A percentile compares a stretch with the other conserved stretches of the same genome.
Conservation (phyloP, 83 land plant species). For the Larix sibirica region DNA sequence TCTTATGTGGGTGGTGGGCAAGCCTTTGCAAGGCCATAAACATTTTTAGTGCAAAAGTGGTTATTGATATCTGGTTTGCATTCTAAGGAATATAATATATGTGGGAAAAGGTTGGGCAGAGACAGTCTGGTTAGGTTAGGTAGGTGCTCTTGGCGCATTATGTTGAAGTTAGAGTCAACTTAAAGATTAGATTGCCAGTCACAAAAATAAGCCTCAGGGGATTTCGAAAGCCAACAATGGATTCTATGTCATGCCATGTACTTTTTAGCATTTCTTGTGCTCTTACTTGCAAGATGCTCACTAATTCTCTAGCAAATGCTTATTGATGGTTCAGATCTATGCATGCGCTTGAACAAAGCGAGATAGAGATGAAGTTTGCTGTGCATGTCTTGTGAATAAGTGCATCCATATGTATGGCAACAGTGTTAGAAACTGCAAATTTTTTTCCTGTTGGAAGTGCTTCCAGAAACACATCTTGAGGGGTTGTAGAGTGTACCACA, state of each 20-base stretch:
- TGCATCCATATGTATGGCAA: not conserved
- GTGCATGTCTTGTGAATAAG: not conserved
- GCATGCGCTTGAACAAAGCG: not conserved
- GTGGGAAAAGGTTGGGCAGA: not conserved
- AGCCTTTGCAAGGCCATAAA: not conserved
- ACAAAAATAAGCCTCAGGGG: not conserved
- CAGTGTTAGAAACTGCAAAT: not conserved
- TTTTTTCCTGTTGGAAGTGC: not conserved
- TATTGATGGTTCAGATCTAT: not conserved
- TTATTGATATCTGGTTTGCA: too few species aligned
- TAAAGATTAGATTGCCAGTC: not conserved
- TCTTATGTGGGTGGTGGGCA: not conserved
- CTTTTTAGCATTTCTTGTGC: not conserved
- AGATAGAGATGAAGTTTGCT: not conserved
- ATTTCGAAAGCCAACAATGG: not conserved
- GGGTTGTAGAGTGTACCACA: too few species aligned
- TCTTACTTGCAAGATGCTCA: not conserved
- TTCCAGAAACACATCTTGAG: too few species aligned
- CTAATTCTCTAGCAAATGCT: not conserved
- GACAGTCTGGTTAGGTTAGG: not conserved
- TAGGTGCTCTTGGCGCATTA: not conserved
- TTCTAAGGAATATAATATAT: not conserved
- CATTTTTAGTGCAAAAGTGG: too few species aligned
- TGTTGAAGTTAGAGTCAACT: not conserved
- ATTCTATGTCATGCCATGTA: not conserved